These are phyloP conservation scores for Mrakia frigida DNA, from an alignment of 768 basidiomycete species.

Conservation along the genomic window DNA sequence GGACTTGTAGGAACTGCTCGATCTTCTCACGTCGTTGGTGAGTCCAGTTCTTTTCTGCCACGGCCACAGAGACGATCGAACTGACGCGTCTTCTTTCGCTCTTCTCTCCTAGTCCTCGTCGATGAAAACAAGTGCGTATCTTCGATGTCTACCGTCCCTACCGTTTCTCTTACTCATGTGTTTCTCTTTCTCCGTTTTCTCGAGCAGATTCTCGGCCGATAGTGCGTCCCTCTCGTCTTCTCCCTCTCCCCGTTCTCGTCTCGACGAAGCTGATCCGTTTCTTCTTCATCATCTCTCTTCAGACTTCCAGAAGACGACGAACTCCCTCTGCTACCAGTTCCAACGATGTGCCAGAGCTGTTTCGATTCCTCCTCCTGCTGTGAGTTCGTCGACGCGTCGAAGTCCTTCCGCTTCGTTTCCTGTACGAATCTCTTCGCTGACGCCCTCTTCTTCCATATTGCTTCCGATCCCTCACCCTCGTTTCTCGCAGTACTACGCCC, in stretches of 20 bases:
- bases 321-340: slow-evolving; percentile 36
- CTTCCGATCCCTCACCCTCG: too few species aligned
- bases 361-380: slow-evolving; percentile 20
- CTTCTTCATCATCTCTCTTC: not conserved
- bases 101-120: slow-evolving; percentile 27
- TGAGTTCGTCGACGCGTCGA: too few species aligned
- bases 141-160: not conserved
- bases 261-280: not conserved
- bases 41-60: not conserved
- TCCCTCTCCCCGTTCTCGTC: not conserved
- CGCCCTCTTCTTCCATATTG: too few species aligned
- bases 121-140: slow-evolving; percentile 6
- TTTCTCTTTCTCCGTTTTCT: not conserved
- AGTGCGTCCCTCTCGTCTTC: not conserved
- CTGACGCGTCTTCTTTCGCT: not conserved
- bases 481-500: slow-evolving; percentile 17
- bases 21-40: slow-evolving; percentile 34
- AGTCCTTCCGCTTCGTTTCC: too few species aligned
- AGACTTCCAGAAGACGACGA: slow-evolving; percentile 6
- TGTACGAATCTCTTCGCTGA: too few species aligned
- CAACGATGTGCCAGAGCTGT: slow-evolving; percentile 37
- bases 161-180: not conserved
- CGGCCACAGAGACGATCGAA: not conserved
- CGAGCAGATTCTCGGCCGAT: not conserved
- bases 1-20: slow-evolving; percentile 35